Base-by-base conservation (phyloP, 2,329 filamentous ascomycete species). In the Scleromitrula shiraiana region DNA sequence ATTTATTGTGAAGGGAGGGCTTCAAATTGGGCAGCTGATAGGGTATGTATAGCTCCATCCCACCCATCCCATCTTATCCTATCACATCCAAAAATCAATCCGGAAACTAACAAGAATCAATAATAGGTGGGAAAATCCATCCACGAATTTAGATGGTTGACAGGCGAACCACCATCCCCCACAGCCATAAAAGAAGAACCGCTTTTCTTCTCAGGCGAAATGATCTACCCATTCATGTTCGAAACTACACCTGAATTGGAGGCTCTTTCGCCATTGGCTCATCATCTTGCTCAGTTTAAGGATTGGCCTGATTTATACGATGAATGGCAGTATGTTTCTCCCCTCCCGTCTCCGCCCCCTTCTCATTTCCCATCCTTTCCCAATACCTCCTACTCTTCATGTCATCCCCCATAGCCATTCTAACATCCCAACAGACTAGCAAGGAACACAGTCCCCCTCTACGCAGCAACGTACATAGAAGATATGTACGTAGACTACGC, bases 401-500 rank as follows among this genome's bases (percentile, higher is more conserved):
- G n/a, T n/a, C n/a, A n/a, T n/a, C n/a, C 17, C 33, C 33, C 9
- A 8, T 36, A 6, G 17, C 17, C 33, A 19, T 10, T 12, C 12
- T 29, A 17, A 2, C 3, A 9, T n/a, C 3, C 10, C 19, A 9
- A 20, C 33, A 36, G 33, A 17, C 71, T 96, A 40, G 75, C 74
- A 15, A 77, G 74, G 58, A 96, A 96, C 59, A 73, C 82, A 50
- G 87, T 96, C 0, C 90, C 91, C 0, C 80, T 95, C 0, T 96
- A 93, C 61, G 85, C 89, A 1, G 88, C 86, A 1, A 84, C 80
- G 2, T 97, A 85, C 58, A 65, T 88, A 4, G 84, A 95, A 53
- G 89, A 95, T 63, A 93, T 96, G 86, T 96, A 94, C 60, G 90
- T 97, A 24, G 85, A 94, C 61, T 85, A 78, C 56, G 78, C 79